Evolutionary conservation across 225 moss, liverwort and hornwort species (phyloP), one percentile per base, ranked within the genome.

Genomic region (Polytrichum commune): DNA sequence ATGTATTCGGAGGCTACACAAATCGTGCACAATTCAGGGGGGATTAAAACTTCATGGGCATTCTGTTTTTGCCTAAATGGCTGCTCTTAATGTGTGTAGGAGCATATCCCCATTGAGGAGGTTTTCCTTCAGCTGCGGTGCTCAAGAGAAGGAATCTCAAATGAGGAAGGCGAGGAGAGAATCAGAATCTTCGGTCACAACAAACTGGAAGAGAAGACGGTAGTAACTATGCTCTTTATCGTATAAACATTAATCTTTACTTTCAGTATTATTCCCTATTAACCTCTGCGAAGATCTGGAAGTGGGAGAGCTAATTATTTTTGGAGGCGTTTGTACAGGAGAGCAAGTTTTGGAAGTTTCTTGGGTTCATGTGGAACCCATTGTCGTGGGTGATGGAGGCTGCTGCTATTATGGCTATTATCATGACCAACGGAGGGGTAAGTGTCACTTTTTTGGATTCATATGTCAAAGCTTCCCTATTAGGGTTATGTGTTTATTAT

Each of bases 31-130:
- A 8, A 35, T 9, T 9, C 9, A 8, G 2, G 2, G 35, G 35
- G 35, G 2, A 9, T 8, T 35, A 8, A 35, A 35, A 35, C 9
- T 35, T 35, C 35, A 35, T 35, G 46, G 46, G 46, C 13, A 46
- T 46, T 46, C 46, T 13, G 13, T 46, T 46, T 46, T 46, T 46
- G 13, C 46, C 46, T 46, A 46, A 46, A 46, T 4, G 13, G 46
- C 46, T 46, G 46, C 46, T 46, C 46, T 16, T 16, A 13, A 13
- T 46, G 16, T 46, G 13, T 77, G 61, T 84, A 94, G 93, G 93
- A 91, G 80, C 85, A 81, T 28, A 85, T 94, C 71, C 88, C 93
- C 6, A 76, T 94, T 10, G 86, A 83, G 9, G 93, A 94, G 78
- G 93, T 94, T 22, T 94, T 94, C 68, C 30, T 64, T 73, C 84